Evolutionary conservation across 306 rosid species (phyloP).

Genomic region (Cicer yamashitae): DNA sequence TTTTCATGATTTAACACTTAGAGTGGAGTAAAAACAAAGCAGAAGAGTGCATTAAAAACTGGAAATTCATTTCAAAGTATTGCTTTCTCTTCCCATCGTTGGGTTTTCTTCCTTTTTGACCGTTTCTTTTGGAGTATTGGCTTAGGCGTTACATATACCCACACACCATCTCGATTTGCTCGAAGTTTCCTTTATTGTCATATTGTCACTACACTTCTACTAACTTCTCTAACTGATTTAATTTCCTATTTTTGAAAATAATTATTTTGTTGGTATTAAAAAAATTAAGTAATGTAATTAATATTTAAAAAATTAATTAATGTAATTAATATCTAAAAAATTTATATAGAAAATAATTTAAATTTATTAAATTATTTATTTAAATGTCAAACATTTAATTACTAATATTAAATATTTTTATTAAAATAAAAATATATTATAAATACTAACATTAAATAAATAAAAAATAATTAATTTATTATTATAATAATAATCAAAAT

Average conservation of each 20-base stretch:
- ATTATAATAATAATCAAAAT: too few relatives aligned
- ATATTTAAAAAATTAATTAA: too few relatives aligned
- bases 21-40: neutral
- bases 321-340: too few relatives aligned
- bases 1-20: neutral
- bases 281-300: too few relatives aligned
- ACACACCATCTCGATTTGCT: neutral
- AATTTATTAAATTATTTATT: too few relatives aligned
- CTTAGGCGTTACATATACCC: neutral
- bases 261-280: too few relatives aligned
- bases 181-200: conserved; percentile 11
- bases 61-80: neutral
- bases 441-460: too few relatives aligned
- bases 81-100: neutral
- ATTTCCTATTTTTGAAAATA: neutral
- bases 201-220: neutral
- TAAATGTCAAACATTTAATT: too few relatives aligned
- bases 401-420: too few relatives aligned
- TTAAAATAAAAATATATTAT: too few relatives aligned
- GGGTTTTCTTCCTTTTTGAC: conserved; percentile 2
- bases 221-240: neutral
- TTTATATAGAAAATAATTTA: too few relatives aligned
- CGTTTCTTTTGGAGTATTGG: neutral
- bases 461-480: too few relatives aligned
- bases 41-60: neutral